Conservation (phyloP, 768 basidiomycete species). For the Suillus cothurnatus region DNA sequence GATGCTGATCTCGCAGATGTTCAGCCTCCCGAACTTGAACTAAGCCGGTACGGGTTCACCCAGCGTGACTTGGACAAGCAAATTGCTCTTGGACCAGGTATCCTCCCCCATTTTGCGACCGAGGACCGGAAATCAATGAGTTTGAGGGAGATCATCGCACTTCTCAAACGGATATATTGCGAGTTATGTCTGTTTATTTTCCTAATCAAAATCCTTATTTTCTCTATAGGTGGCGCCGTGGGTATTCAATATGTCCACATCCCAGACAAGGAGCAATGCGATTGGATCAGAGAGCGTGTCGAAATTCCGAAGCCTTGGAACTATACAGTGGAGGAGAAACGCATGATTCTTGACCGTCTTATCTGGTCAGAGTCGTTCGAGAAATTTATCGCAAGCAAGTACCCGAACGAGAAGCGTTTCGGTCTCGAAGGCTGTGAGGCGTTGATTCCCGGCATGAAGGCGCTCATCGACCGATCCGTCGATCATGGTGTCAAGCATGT, state of each 20-base stretch:
- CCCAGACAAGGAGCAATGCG: constrained; percentile 97
- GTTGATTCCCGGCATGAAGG: constrained; percentile 99
- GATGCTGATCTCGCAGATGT: constrained; percentile 82
- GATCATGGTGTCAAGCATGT: constrained; percentile 95
- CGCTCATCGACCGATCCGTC: constrained; percentile 96
- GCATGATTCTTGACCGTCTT: constrained; percentile 97
- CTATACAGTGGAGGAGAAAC: constrained; percentile 97
- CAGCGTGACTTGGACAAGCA: constrained; percentile 94
- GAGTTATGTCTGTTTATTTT: constrained; percentile 32
- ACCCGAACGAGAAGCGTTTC: constrained; percentile 99
- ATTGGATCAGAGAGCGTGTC: constrained; percentile 97
- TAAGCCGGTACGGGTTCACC: constrained; percentile 94
- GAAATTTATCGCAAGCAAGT: constrained; percentile 97
- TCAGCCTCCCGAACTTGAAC: constrained; percentile 86
- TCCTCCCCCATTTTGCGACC: constrained; percentile 91
- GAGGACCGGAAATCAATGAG: constrained; percentile 87
- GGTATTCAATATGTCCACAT: constrained; percentile 96
- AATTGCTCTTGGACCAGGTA: constrained; percentile 93
- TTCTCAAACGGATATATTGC: constrained; percentile 95
- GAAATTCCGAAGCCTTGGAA: constrained; percentile 97
- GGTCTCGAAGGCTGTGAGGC: constrained; percentile 98
- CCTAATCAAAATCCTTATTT: constrained; percentile 2
- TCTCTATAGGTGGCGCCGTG: constrained; percentile 70
- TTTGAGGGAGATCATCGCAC: constrained; percentile 87
- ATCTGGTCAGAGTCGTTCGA: constrained; percentile 99